Evolutionary conservation across 345 rosid genomes (phyloP), one percentile per base, ranked within the genome.

Genomic region (Euphorbia pulcherrima): DNA sequence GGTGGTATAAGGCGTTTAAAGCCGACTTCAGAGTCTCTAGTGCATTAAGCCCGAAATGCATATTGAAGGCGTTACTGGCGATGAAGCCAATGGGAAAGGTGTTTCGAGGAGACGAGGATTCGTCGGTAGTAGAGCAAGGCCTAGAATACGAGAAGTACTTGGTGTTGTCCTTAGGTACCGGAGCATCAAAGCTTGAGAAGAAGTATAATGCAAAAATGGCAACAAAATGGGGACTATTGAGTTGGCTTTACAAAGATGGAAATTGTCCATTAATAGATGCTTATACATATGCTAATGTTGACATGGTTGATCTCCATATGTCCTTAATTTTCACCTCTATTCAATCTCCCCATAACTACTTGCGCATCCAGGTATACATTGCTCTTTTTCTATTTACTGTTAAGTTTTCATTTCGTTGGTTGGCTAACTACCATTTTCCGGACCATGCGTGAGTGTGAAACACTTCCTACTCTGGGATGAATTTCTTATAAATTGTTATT

Each of bases 291-390:
- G 64, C 64, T 20, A 58, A 17, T 68, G 57, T 6, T 8, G 64
- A 68, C 55, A 68, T 68, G 72, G 72, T 58, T 28, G 64, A 68
- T 18, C 72, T 68, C 46, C 64, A 68, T 54, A 57, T 41, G 72
- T 29, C 72, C 64, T 46, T 58, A 21, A 68, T 68, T 58, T 68
- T 68, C 64, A 44, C 27, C 3, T 44, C 64, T 54, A 58, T 58
- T 6, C 17, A 8, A 44, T 58, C 55, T 29, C 56, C 57, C 37
- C 50, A 46, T 11, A 68, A 68, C 64, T 58, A 58, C 20, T 63
- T 57, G 44, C 64, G 64, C 16, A 58, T 68, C 26, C 72, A 68
- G 72, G 64, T 68, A 59, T n/a, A n/a, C n/a, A n/a, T n/a, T n/a
- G n/a, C n/a, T n/a, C n/a, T n/a, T n/a, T n/a, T n/a, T n/a, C n/a